Evolutionary conservation across 768 basidiomycete genomes (phyloP), one percentile per base, ranked within the genome.

Genomic region (Termitomyces sp.): DNA sequence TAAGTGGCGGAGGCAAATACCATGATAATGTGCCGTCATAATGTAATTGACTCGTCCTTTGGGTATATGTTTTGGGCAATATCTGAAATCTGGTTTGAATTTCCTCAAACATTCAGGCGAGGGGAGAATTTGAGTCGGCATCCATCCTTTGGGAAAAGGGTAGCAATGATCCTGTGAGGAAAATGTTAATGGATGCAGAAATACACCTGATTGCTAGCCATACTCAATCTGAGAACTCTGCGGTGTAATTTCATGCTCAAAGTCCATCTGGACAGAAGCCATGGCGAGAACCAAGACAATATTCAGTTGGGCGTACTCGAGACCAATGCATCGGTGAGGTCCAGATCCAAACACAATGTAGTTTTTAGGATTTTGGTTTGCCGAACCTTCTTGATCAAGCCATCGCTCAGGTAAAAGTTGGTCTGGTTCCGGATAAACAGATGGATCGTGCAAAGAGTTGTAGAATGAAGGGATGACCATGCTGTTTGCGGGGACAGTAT

Each of bases 391-490:
- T 31, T 87, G 79, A 66, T 96, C 91, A 50, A 99, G 78, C 94
- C 94, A 99, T 57, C 97, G 87, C 67, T 98, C 95, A 8, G 97
- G 97, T 14, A 76, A 59, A 71, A 98, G 87, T 48, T 71, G 68
- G 36, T 94, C 90, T 13, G 95, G 96, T 39, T 94, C 82, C 31
- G 92, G 90, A 78, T 90, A 99, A 43, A 94, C 83, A 46, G 79
- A 77, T 31, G 88, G 82, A 72, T 99, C 97, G 69, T 98, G 95
- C 44, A 96, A 78, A 5, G 96, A 94, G 69, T 90, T 89, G 75
- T 86, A 97, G 76, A 95, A 88, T 4, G 90, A 90, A 3, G 93
- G 94, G 64, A 98, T 97, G 65, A 98, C 83, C 91, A 99, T 98
- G 69, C 88, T 89, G 61, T 85, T 86, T 26, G 81, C 83, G 16